These are phyloP conservation scores for Corylus americana DNA, from an alignment of 306 rosid species.

Conservation along the genomic window DNA sequence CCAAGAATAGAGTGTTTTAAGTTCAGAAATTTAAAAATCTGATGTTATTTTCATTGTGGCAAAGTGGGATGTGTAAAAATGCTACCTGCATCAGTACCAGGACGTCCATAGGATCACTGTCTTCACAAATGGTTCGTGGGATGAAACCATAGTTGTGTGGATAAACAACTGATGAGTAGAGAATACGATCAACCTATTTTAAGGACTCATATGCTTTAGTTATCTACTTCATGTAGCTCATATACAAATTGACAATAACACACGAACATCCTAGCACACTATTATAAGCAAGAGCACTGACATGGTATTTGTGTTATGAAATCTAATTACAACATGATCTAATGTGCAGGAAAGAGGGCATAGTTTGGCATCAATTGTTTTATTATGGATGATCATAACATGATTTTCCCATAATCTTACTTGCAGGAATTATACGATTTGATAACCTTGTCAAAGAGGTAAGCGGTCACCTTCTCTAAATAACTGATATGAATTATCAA, in stretches of 20 bases:
- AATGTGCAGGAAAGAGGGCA: not conserved
- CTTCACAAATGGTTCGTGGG: conserved; percentile 94
- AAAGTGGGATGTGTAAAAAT: conserved; percentile 19
- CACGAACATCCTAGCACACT: not conserved
- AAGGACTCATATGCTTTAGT: conserved; percentile 31
- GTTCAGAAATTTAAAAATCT: not conserved
- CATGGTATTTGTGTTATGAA: not conserved
- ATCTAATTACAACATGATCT: not conserved
- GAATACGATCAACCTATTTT: conserved; percentile 88
- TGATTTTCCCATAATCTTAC: not conserved
- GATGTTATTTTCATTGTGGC: not conserved
- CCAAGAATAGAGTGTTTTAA: not conserved
- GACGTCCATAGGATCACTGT: conserved; percentile 98
- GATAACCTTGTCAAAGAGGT: not conserved
- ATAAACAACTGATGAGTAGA: conserved; percentile 96
- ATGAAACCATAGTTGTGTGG: conserved; percentile 98
- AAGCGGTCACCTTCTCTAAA: not conserved
- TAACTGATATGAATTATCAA: not conserved
- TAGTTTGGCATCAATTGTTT: not conserved
- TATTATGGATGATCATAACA: not conserved
- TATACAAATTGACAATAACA: conserved; percentile 8
- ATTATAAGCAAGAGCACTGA: conserved; percentile 1
- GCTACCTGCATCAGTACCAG: conserved; percentile 92
- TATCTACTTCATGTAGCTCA: conserved; percentile 20
- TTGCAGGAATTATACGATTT: not conserved